Base-by-base conservation (phyloP, 768 basidiomycete genomes). In the Sutorius australiensis region DNA sequence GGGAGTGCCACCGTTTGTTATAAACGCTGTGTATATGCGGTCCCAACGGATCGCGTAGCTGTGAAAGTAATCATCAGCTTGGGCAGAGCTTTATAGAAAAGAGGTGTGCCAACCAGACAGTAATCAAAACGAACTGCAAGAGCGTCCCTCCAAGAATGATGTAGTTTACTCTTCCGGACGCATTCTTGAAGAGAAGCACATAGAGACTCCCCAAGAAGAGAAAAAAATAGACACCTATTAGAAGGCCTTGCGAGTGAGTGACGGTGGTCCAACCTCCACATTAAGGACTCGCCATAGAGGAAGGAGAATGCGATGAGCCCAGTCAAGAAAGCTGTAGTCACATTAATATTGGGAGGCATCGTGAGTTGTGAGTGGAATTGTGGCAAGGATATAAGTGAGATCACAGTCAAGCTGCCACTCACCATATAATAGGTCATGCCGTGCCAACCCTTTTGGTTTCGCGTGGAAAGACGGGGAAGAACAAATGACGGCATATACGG, bases 231-330 rank as follows among this genome's bases (percentile, higher is more conserved):
- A 32, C 34, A n/a, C 54, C 53, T 54, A 10, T 34, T 14, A 46
- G 46, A 24, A 34, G 7, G 12, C 27, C 14, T 27, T 3, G 3
- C 9, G 6, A 36, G 21, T 36, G 24, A 9, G 21, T 34, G 13
- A 34, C 10, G n/a, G 30, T 16, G 6, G 32, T 11, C 46, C 14
- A 10, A 46, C 33, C 21, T 27, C 33, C 3, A 4, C 10, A n/a
- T 12, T 12, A 34, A 24, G 10, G 7, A 36, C 33, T 2, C 11
- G 39, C 48, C 54, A 46, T 55, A 55, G 11, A 55, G 27, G 4
- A 55, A 46, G 40, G 54, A 51, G 48, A 51, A 51, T 4, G 49
- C n/a, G 49, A 51, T 41, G 6, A 55, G 31, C n/a, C 54, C 54
- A 3, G 49, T 51, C 32, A 55, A 46, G 32, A 55, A 55, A 28